Evolutionary conservation across 2,329 filamentous ascomycete species (phyloP).

Genomic region (Pseudogymnoascus sp.): DNA sequence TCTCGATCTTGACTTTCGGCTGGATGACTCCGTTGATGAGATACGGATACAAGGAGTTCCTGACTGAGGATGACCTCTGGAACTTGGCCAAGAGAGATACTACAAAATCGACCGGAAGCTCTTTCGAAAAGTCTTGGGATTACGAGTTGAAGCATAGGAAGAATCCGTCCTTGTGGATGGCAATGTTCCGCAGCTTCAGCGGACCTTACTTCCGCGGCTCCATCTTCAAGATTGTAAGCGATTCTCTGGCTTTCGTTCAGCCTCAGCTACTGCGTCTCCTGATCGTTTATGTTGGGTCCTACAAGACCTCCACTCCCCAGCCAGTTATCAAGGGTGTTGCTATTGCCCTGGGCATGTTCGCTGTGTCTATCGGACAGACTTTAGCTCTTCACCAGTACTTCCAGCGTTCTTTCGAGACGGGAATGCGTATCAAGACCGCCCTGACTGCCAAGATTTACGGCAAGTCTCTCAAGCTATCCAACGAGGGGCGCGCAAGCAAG

Average conservation of each 20-base stretch:
- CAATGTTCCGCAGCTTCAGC: slow-evolving; percentile 76
- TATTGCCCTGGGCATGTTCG: slow-evolving; percentile 89
- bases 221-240: slow-evolving; percentile 83
- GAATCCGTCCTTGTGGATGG: slow-evolving; percentile 74
- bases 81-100: slow-evolving; percentile 74
- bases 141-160: slow-evolving; percentile 61
- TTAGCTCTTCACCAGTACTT: slow-evolving; percentile 95
- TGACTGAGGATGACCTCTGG: slow-evolving; percentile 96
- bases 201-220: slow-evolving; percentile 74
- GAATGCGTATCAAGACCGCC: slow-evolving; percentile 92
- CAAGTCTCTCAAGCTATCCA: slow-evolving; percentile 84
- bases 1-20: slow-evolving; percentile 86
- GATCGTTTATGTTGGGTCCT: slow-evolving; percentile 78
- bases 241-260: slow-evolving; percentile 78
- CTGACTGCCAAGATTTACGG: slow-evolving; percentile 86
- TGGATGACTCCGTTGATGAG: slow-evolving; percentile 99
- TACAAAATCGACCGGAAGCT: slow-evolving; percentile 62
- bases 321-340: slow-evolving; percentile 76
- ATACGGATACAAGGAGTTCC: slow-evolving; percentile 80
- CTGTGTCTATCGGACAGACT: slow-evolving; percentile 77
- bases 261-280: slow-evolving; percentile 81
- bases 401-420: slow-evolving; percentile 86
- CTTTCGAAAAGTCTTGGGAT: slow-evolving; percentile 69
- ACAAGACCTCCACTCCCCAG: slow-evolving; percentile 54
- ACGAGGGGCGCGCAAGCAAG: slow-evolving; percentile 81